These are phyloP conservation scores for Kalaharituber pfeilii DNA, from an alignment of 2,329 filamentous ascomycete genomes.

Conservation along the genomic window DNA sequence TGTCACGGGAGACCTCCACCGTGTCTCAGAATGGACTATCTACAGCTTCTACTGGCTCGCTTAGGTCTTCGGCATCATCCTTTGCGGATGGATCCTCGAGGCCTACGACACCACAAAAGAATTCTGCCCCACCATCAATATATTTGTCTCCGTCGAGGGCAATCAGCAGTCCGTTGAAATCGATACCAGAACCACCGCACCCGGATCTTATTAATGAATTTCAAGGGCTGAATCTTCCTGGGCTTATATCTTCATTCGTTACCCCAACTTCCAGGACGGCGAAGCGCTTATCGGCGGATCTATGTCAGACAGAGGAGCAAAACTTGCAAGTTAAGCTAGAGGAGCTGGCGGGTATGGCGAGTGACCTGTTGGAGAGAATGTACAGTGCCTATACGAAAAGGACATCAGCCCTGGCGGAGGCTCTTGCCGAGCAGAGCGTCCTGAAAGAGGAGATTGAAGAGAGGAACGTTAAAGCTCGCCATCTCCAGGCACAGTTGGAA, in stretches of 20 bases:
- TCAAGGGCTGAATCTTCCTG: constrained; percentile 1
- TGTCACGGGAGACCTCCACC: background rate
- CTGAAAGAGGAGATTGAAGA: constrained; percentile 29
- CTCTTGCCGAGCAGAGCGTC: constrained; percentile 38
- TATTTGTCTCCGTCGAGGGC: background rate
- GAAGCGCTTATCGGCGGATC: constrained; percentile 25
- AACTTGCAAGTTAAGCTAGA: constrained; percentile 31
- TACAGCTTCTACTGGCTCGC: background rate
- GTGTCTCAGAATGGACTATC: background rate
- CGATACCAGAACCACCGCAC: background rate
- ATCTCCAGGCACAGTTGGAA: constrained; percentile 21
- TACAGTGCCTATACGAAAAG: constrained; percentile 42
- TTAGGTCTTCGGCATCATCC: background rate
- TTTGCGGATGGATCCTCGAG: background rate
- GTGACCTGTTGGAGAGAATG: constrained; percentile 38
- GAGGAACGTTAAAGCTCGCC: constrained; percentile 1
- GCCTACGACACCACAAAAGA: background rate
- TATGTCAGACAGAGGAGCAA: constrained; percentile 24
- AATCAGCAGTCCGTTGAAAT: background rate
- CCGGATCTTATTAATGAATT: background rate
- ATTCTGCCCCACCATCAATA: background rate
- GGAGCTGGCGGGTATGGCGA: constrained; percentile 44
- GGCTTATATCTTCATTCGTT: background rate
- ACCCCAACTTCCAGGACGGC: background rate
- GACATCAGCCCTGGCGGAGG: constrained; percentile 34